A percentile compares a stretch with the other conserved stretches of the same genome.
These are phyloP conservation scores for Cladosporium sp. DNA, from an alignment of 2,329 filamentous ascomycete genomes.

Conservation along the genomic window DNA sequence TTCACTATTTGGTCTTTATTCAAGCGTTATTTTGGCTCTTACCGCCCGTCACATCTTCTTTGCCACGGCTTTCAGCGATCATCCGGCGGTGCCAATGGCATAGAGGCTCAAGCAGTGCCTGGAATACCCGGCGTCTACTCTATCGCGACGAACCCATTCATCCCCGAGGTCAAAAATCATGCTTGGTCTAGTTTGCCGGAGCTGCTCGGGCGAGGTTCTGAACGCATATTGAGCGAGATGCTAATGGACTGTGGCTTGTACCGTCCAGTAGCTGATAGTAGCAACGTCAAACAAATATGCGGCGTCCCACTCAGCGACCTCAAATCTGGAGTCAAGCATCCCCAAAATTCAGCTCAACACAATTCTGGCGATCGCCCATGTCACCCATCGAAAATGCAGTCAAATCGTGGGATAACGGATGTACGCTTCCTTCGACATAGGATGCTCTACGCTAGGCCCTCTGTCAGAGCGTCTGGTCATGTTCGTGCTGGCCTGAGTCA, in stretches of 20 bases:
- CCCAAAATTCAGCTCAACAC: neutral
- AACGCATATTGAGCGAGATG: constrained; percentile 70
- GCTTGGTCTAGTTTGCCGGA: constrained; percentile 72
- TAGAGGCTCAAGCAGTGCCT: constrained; percentile 30
- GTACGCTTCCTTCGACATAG: constrained; percentile 74
- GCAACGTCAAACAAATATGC: constrained; percentile 71
- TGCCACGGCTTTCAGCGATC: constrained; percentile 71
- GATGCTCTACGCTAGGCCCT: constrained; percentile 77
- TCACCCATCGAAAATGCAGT: neutral
- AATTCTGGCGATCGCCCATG: neutral
- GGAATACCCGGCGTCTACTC: constrained; percentile 62
- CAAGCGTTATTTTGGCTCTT: constrained; percentile 43
- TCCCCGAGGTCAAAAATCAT: constrained; percentile 58
- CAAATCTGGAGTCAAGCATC: constrained; percentile 1
- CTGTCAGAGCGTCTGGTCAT: constrained; percentile 59
- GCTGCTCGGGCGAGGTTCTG: constrained; percentile 68
- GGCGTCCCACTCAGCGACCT: constrained; percentile 57
- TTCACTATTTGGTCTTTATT: constrained; percentile 68
- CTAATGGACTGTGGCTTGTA: constrained; percentile 76
- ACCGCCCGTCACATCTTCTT: constrained; percentile 65
- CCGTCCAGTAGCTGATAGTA: constrained; percentile 51
- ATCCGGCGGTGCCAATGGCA: constrained; percentile 25
- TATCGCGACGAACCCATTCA: constrained; percentile 63
- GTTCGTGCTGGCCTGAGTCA: constrained; percentile 71
- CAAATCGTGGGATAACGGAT: constrained; percentile 17